phyloP scores from a whole-genome alignment of 169 alveolate species.

The Theileria luwenshuni region DNA sequence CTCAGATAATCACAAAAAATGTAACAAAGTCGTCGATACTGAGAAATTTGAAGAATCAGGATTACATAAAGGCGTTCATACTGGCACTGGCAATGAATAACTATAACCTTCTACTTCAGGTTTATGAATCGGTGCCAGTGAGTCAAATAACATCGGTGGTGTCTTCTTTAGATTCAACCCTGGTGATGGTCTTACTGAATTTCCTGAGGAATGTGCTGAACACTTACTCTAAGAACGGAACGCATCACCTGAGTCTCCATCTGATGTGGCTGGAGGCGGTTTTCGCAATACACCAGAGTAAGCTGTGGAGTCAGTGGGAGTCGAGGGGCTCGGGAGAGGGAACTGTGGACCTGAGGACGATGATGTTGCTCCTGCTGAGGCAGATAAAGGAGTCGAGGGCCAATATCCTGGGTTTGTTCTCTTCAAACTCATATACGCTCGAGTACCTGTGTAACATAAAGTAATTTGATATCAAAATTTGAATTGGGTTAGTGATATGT shows the following conservation, averaged over 20 bases:
- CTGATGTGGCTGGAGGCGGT: slow-evolving; percentile 59
- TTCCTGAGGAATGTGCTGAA: slow-evolving; percentile 48
- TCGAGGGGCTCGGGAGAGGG: slow-evolving; percentile 11
- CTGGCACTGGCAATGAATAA: slow-evolving; percentile 81
- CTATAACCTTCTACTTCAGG: slow-evolving; percentile 70
- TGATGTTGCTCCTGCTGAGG: slow-evolving; percentile 60
- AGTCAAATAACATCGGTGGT: slow-evolving; percentile 45
- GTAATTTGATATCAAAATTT: neutral
- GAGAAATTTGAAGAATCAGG: slow-evolving; percentile 65
- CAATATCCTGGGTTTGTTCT: slow-evolving; percentile 50
- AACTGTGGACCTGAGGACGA: slow-evolving; percentile 47
- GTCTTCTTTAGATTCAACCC: slow-evolving; percentile 47
- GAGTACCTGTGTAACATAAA: slow-evolving; percentile 23
- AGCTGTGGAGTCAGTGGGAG: slow-evolving; percentile 24
- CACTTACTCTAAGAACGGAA: slow-evolving; percentile 58
- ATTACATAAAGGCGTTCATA: slow-evolving; percentile 73
- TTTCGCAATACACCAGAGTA: slow-evolving; percentile 46
- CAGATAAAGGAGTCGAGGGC: slow-evolving; percentile 61
- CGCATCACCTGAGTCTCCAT: slow-evolving; percentile 58
- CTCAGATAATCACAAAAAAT: slow-evolving; percentile 78
- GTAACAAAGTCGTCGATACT: slow-evolving; percentile 74
- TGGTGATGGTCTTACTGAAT: slow-evolving; percentile 51
- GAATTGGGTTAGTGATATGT: neutral
- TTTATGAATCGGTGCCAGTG: slow-evolving; percentile 74
- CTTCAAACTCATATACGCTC: slow-evolving; percentile 57